Percentiles rank a stretch among this genome's conserved stretches.
These are phyloP conservation scores for Aphanomyces euteiches DNA, from an alignment of 352 stramenopile genomes.

Conservation along the genomic window DNA sequence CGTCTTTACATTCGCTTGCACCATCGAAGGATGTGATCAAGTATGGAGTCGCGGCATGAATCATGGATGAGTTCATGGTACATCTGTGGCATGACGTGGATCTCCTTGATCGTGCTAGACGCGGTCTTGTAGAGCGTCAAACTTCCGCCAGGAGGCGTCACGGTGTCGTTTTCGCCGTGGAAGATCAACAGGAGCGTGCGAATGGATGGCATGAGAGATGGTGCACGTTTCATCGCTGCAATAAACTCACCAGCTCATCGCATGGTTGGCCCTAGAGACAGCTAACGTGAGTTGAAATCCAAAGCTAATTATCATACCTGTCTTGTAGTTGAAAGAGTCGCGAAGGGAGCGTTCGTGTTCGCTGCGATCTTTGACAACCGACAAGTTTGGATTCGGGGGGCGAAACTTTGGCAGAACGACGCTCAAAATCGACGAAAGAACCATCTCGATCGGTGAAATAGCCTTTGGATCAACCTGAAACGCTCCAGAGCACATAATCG, in stretches of 20 bases:
- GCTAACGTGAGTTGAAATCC: too few relatives aligned
- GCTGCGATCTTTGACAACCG: constrained; percentile 35
- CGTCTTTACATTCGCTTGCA: constrained; percentile 23
- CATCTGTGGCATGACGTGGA: constrained; percentile 38
- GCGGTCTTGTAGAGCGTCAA: constrained; percentile 39
- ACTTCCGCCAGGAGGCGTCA: constrained; percentile 39
- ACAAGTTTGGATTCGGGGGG: constrained; percentile 36
- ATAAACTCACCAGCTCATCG: constrained; percentile 30
- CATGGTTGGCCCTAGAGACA: too few relatives aligned
- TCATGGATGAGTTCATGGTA: constrained; percentile 48
- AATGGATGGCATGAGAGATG: constrained; percentile 31
- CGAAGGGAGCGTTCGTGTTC: constrained; percentile 38
- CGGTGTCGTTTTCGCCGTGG: constrained; percentile 41
- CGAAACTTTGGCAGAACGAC: constrained; percentile 39
- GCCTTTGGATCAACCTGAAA: constrained; percentile 38
- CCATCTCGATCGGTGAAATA: constrained; percentile 25
- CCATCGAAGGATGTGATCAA: constrained; percentile 40
- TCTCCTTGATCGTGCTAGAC: constrained; percentile 45
- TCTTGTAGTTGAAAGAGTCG: constrained; percentile 38
- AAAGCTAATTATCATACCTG: not conserved
- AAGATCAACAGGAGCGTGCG: constrained; percentile 39
- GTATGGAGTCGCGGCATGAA: constrained; percentile 35
- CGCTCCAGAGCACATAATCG: constrained; percentile 43
- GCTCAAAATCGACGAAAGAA: constrained; percentile 35
- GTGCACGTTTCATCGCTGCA: constrained; percentile 32